These are phyloP conservation scores for Neoarthrinium moseri DNA, from an alignment of 2,329 filamentous ascomycete species.

Conservation along the genomic window DNA sequence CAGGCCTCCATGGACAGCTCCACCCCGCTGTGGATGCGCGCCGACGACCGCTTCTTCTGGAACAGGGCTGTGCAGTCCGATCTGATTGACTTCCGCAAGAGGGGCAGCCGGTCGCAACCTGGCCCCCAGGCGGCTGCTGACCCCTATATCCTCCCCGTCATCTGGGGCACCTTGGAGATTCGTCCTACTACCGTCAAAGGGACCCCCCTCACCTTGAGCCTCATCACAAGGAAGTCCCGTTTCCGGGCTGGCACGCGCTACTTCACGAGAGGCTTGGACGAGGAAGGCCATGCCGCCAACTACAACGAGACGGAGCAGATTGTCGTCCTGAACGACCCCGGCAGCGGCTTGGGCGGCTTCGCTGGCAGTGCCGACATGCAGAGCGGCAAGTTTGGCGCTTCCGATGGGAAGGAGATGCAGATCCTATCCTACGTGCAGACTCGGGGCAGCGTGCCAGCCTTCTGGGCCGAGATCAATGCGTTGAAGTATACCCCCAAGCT, in stretches of 20 bases:
- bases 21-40: conserved; percentile 81
- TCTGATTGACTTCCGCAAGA: conserved; percentile 80
- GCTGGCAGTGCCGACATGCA: conserved; percentile 74
- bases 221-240: conserved; percentile 87
- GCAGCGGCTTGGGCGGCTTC: conserved; percentile 74
- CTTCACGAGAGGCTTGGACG: conserved; percentile 91
- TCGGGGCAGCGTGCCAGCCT: conserved; percentile 90
- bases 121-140: conserved; percentile 76
- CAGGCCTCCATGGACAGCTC: conserved; percentile 74
- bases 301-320: conserved; percentile 98
- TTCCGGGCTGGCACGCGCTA: conserved; percentile 90
- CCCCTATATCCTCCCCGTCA: conserved; percentile 90
- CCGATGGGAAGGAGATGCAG: conserved; percentile 72
- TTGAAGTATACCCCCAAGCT: conserved; percentile 89
- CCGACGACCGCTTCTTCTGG: conserved; percentile 99
- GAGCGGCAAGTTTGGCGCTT: conserved; percentile 64
- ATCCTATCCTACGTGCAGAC: conserved; percentile 95
- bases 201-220: conserved; percentile 77
- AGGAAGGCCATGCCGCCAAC: conserved; percentile 93
- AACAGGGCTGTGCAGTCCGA: conserved; percentile 91
- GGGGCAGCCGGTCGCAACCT: conserved; percentile 59
- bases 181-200: conserved; percentile 82
- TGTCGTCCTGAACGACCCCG: conserved; percentile 81
- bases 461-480: conserved; percentile 94
- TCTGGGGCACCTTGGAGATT: conserved; percentile 95